These are phyloP conservation scores for Allium cepa DNA, from an alignment of 106 monocot genomes.

Conservation along the genomic window DNA sequence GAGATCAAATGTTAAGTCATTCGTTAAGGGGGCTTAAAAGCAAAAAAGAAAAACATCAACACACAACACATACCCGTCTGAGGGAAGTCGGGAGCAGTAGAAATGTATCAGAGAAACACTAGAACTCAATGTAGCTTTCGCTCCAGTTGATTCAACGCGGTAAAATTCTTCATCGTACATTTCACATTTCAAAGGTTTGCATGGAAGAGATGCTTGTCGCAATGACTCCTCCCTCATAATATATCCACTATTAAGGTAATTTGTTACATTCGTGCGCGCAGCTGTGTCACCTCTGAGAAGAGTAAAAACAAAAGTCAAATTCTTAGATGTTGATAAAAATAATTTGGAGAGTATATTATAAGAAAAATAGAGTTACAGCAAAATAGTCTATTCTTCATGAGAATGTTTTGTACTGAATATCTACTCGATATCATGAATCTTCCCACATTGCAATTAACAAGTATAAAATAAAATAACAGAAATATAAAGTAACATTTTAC, in stretches of 20 bases:
- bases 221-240: slow-evolving; percentile 57
- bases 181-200: slow-evolving; percentile 21
- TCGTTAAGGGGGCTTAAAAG: neutral
- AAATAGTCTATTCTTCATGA: too few relatives aligned
- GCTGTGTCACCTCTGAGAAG: slow-evolving; percentile 34
- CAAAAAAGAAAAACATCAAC: neutral
- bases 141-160: slow-evolving; percentile 48
- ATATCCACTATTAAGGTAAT: slow-evolving; percentile 42
- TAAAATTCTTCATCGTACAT: slow-evolving; percentile 30
- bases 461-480: neutral
- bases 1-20: neutral
- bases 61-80: slow-evolving; percentile 33
- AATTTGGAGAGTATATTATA: too few relatives aligned
- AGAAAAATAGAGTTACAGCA: too few relatives aligned
- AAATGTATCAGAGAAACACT: slow-evolving; percentile 46
- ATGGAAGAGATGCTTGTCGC: slow-evolving; percentile 24
- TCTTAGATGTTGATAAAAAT: neutral
- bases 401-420: too few relatives aligned
- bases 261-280: slow-evolving; percentile 23
- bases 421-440: too few relatives aligned
- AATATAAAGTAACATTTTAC: neutral
- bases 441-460: too few relatives aligned
- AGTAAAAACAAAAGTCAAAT: neutral
- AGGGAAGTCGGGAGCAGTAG: slow-evolving; percentile 61
- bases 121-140: slow-evolving; percentile 49